A percentile compares a stretch with the other conserved stretches of the same genome.
Conservation (phyloP, 2,329 filamentous ascomycete species). For the Exophiala dermatitidis region DNA sequence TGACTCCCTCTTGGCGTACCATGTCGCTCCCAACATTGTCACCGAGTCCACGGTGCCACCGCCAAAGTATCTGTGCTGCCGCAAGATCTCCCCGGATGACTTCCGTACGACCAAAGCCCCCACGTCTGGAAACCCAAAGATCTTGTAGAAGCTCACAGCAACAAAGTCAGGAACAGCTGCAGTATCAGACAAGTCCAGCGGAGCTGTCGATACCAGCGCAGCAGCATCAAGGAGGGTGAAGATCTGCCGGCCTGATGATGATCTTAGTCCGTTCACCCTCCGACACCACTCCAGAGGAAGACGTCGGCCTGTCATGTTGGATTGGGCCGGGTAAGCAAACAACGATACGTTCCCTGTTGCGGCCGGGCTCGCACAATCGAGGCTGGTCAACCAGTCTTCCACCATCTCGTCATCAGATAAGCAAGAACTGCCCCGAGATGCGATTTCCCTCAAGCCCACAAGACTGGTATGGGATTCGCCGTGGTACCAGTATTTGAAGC, state of each 20-base stretch:
- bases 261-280: constrained; percentile 37
- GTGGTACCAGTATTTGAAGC: constrained; percentile 80
- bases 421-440: constrained; percentile 54
- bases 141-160: constrained; percentile 86
- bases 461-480: constrained; percentile 78
- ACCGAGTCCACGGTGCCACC: constrained; percentile 93
- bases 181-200: constrained; percentile 60
- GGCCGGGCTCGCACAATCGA: constrained; percentile 5
- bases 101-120: constrained; percentile 78
- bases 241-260: constrained; percentile 29
- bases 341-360: constrained; percentile 34
- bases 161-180: constrained; percentile 70
- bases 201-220: constrained; percentile 68
- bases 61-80: constrained; percentile 73
- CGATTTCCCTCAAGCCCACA: constrained; percentile 70
- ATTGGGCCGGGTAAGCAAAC: constrained; percentile 85
- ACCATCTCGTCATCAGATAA: constrained; percentile 57
- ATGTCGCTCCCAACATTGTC: constrained; percentile 65
- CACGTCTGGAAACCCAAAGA: constrained; percentile 93
- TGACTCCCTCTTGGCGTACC: constrained; percentile 69
- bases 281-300: constrained; percentile 64
- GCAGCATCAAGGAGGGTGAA: constrained; percentile 81
- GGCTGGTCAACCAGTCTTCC: constrained; percentile 54
- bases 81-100: constrained; percentile 56
- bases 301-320: constrained; percentile 79